Base-by-base conservation (phyloP, 805 yeast genomes). In the Pichia nanzhaoensis region DNA sequence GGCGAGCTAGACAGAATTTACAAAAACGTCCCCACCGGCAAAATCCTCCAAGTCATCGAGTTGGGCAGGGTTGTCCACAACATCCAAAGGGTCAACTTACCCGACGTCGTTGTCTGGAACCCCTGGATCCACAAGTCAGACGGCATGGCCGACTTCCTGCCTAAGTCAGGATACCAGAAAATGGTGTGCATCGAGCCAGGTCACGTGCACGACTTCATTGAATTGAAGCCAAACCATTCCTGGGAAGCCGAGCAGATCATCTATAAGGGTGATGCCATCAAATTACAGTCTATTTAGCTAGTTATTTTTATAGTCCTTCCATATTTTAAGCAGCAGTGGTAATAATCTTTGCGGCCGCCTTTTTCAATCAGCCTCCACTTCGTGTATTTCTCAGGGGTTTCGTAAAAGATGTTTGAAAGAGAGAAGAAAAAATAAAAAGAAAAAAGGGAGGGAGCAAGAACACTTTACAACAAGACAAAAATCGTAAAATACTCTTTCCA, bases 151-250 rank as follows among this genome's bases (percentile, higher is more conserved):
- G 99, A 93, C 66, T 93, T 91, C 58, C 75, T 73, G 55, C 99
- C 98, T 41, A 87, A 85, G 61, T 64, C 66, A 44, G 98, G 96
- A 5, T 93, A 72, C 69, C 73, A 79, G 53, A 71, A 82, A 38
- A 91, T 93, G 98, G 78, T 93, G 47, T 93, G 99, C 67, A 76
- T 93, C 46, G 99, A 93, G 65, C 95, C 96, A 2, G 99, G 99
- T 36, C 73, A 81, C 54, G 98, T 93, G 34, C 73, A 77, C 47
- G 79, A 81, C 39, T 83, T 84, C 59, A 69, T 76, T 20, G 66
- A 63, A 20, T 70, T 93, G 54, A 63, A 68, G 41, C 82, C 91
- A n/a, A 91, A 93, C 43, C 74, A 73, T 49, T 70, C 71, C 50
- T 90, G 96, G 96, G 64, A 66, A 13, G 96, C 80, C 14, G 66